Percentiles rank a stretch among this genome's conserved stretches.
These are phyloP conservation scores for Boletus rubropictus DNA, from an alignment of 768 basidiomycete genomes.

Conservation along the genomic window DNA sequence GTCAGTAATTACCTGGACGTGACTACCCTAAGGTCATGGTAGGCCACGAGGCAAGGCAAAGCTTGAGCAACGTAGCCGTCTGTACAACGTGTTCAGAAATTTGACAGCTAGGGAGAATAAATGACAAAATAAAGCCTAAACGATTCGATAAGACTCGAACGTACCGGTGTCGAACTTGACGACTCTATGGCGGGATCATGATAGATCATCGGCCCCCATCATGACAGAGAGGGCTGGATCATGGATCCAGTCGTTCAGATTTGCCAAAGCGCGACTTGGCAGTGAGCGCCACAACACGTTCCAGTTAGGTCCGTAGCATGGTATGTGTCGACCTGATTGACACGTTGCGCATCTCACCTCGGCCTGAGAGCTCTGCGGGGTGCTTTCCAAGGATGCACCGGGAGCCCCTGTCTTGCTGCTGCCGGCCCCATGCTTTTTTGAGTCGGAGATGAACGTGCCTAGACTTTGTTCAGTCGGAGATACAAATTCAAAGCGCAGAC, in stretches of 20 bases:
- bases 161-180: background rate
- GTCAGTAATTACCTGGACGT: background rate
- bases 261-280: background rate
- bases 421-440: no score
- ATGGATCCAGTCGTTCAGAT: conserved; percentile 2
- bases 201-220: conserved; percentile 8
- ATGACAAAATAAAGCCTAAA: background rate
- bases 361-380: background rate
- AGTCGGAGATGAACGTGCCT: no score
- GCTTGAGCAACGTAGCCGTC: background rate
- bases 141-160: background rate
- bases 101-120: background rate
- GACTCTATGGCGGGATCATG: background rate
- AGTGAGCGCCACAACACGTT: background rate
- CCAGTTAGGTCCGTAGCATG: background rate
- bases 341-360: background rate
- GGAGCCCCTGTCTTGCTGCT: no score
- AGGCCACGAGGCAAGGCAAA: background rate
- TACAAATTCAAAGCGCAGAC: no score
- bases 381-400: no score
- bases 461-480: background rate
- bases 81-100: background rate
- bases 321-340: background rate
- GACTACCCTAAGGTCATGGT: background rate
- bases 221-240: conserved; percentile 14